A percentile compares a stretch with the other conserved stretches of the same genome.
phyloP scores from a whole-genome alignment of 495 filamentous ascomycete species.

The Parachaetomium inaequale region DNA sequence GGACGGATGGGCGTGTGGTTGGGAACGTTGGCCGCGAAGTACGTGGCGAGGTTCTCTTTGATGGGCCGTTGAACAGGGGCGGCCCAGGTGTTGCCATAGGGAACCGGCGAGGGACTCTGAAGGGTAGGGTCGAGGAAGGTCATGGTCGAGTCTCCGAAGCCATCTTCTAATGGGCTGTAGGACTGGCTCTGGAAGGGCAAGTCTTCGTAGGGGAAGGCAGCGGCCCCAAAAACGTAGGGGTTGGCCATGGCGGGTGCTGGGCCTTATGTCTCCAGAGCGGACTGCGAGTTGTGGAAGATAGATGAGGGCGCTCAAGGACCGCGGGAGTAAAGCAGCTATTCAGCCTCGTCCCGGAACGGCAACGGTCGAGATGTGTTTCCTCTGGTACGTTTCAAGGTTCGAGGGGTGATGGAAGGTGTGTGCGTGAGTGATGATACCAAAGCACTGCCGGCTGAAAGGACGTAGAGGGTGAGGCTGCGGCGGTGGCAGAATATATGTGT shows the following conservation, averaged over 20 bases:
- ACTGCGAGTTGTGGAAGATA: too few species aligned
- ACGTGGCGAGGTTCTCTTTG: constrained; percentile 27
- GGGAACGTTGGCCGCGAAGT: constrained; percentile 17
- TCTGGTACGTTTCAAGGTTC: not conserved
- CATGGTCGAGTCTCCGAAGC: constrained; percentile 6
- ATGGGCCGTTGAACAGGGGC: constrained; percentile 31
- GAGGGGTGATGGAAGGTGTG: not conserved
- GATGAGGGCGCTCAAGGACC: too few species aligned
- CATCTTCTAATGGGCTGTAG: constrained; percentile 9
- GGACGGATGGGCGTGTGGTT: constrained; percentile 19
- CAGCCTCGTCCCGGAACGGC: not conserved
- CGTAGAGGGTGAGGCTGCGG: not conserved
- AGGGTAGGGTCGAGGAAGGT: constrained; percentile 25
- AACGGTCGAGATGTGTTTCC: not conserved
- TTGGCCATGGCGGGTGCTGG: constrained; percentile 9
- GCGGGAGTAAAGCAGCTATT: not conserved
- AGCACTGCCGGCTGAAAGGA: not conserved
- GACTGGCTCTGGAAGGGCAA: constrained; percentile 8
- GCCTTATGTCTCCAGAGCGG: not conserved
- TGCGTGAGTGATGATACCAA: not conserved
- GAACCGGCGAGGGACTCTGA: constrained; percentile 13
- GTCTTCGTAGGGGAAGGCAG: constrained; percentile 12
- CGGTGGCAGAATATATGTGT: constrained; percentile 11
- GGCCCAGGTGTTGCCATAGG: constrained; percentile 8
- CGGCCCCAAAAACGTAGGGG: not conserved